Evolutionary conservation across 2,329 filamentous ascomycete genomes (phyloP), one percentile per base, ranked within the genome.

Genomic region (Pseudocercospora eumusae): DNA sequence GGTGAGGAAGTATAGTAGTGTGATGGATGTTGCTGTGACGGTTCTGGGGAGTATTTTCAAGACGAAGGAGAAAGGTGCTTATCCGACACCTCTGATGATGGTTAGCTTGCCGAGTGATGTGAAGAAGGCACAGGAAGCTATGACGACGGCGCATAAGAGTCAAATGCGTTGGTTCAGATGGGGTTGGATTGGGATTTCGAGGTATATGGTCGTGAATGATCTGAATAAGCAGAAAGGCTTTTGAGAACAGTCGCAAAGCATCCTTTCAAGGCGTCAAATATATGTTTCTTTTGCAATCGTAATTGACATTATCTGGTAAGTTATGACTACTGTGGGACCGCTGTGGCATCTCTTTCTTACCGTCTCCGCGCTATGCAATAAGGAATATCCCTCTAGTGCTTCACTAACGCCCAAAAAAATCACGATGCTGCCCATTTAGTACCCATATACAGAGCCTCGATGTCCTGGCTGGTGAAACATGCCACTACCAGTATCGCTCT

Each of bases 101-200:
- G 81, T 93, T 64, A 96, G 84, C 76, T 83, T 84, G 8, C 81
- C 92, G 15, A 74, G 77, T 4, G 82, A 83, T 59, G 86, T 88
- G 66, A 81, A 88, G 66, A 84, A 82, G 28, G 93, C 91, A 7
- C 89, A 93, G 79, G 83, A 80, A 59, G 93, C 95, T 31, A 99
- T 99, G 95, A 92, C 90, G 1, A 83, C 84, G 59, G 93, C 91
- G 27, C 95, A 99, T 80, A 82, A 87, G 78, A 97, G 92, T 76
- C 95, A 99, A 83, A 99, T 99, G 95, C 86, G 91, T 40, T 99
- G 95, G 95, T 99, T 98, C 74, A 86, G 95, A 7, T 98, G 92
- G 85, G 91, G 92, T 2, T 99, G 93, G 92, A 96, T 99, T 73
- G 83, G 86, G 0, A 75, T 96, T 61, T 95, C 92, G 71, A 83